Evolutionary conservation across 2,329 filamentous ascomycete genomes (phyloP), one percentile per base, ranked within the genome.

Genomic region (Passalora sequoiae): DNA sequence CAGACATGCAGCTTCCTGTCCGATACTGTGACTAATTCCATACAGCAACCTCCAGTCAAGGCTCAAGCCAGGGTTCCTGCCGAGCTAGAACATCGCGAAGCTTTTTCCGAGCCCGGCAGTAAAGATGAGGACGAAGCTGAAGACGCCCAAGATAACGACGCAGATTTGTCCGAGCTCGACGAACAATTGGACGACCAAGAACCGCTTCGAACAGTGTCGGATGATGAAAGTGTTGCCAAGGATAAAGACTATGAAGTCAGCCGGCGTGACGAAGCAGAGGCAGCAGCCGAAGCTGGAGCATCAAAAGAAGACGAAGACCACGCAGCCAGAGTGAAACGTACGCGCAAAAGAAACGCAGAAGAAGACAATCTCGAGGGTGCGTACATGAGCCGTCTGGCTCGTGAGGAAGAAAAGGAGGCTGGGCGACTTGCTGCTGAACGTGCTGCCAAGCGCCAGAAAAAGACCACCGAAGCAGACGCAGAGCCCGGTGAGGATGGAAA

Each of bases 341-440:
- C 84, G 68, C 52, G 58, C 39, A 60, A 64, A 50, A 53, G 59
- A 37, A 60, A 59, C 24, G 58, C 60, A 22, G 55, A 44, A 4
- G 77, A 83, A 8, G 76, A 86, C 17, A 80, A 86, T 43, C 66
- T 89, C 2, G 85, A 89, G 59, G 76, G 73, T 44, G 78, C 76
- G 38, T 89, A 89, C 57, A 70, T 91, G 67, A 70, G 76, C 43
- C 81, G 80, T 51, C 64, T 89, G 21, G 75, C 72, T 10, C 65
- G 64, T 4, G 70, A 73, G 44, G 70, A 73, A 33, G 53, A 54
- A 42, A 59, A 56, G 36, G 59, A 60, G 13, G 53, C 54, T n/a
- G 47, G 55, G 33, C 48, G 40, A 17, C 46, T 51, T 8, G 55
- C 53, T n/a, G 54, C 47, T n/a, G 60, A 57, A 33, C 55, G 56